A percentile compares a stretch with the other conserved stretches of the same genome.
phyloP scores from a whole-genome alignment of 129 eudicot genomes.

The Calendula officinalis region DNA sequence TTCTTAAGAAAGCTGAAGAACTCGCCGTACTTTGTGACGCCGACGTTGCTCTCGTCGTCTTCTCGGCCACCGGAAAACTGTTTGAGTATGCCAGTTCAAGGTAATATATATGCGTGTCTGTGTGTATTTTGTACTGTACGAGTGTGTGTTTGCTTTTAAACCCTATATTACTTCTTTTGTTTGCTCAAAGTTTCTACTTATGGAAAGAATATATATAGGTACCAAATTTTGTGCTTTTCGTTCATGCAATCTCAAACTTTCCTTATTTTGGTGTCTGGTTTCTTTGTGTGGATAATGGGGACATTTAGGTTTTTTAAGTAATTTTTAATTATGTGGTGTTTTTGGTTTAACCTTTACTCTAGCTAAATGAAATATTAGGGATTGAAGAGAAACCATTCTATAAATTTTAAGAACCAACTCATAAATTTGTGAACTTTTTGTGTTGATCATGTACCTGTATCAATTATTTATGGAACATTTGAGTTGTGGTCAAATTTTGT shows the following conservation, averaged over 20 bases:
- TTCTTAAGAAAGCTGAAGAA: conserved; percentile 58
- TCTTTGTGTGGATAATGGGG: conserved; percentile 1
- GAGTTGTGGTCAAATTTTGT: not conserved
- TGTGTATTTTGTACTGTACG: not conserved
- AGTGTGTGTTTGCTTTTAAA: not conserved
- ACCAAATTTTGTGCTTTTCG: not conserved
- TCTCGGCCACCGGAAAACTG: conserved; percentile 56
- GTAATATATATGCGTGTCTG: conserved; percentile 19
- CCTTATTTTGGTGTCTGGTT: conserved; percentile 6
- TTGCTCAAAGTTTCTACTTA: conserved; percentile 28
- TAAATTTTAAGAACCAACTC: no score
- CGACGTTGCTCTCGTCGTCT: conserved; percentile 54
- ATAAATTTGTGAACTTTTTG: no score
- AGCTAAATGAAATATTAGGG: not conserved
- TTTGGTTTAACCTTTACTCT: not conserved
- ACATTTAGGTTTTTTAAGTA: conserved; percentile 14
- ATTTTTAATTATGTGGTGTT: not conserved
- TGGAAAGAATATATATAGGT: conserved; percentile 8
- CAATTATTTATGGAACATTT: not conserved
- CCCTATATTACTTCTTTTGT: conserved; percentile 11
- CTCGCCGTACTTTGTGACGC: conserved; percentile 63
- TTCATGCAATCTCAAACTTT: conserved; percentile 13
- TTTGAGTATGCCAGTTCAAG: conserved; percentile 56
- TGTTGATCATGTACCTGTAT: not conserved
- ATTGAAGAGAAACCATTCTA: conserved; percentile 1